Evolutionary conservation across 768 basidiomycete species (phyloP).

Genomic region (Chalciporus sphaerocephalus): DNA sequence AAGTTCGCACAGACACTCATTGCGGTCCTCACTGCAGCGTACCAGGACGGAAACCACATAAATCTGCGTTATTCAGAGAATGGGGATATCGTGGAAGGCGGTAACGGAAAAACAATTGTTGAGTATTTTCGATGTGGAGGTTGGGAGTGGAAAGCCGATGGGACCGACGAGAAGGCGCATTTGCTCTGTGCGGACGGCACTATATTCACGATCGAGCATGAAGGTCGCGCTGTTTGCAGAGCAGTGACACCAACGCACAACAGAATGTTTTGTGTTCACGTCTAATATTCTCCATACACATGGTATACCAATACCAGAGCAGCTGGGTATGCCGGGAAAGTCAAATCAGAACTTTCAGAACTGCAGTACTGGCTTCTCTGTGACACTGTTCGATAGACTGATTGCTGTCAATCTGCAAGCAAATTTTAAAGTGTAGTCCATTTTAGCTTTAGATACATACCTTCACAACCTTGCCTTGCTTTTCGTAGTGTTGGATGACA

Average conservation of each 20-base stretch:
- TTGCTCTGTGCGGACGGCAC: slow-evolving; percentile 78
- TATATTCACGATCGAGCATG: slow-evolving; percentile 55
- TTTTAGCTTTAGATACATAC: slow-evolving; percentile 35
- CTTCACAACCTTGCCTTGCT: slow-evolving; percentile 62
- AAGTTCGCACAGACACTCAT: slow-evolving; percentile 52
- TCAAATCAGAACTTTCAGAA: slow-evolving; percentile 45
- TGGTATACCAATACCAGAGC: neutral
- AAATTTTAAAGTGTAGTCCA: neutral
- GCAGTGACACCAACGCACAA: slow-evolving; percentile 33
- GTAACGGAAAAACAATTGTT: slow-evolving; percentile 52
- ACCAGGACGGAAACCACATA: slow-evolving; percentile 71
- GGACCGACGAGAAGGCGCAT: slow-evolving; percentile 57
- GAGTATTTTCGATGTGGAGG: slow-evolving; percentile 77
- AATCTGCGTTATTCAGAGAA: slow-evolving; percentile 49
- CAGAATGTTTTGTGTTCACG: slow-evolving; percentile 46
- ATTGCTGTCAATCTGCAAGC: slow-evolving; percentile 60
- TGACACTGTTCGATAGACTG: slow-evolving; percentile 71
- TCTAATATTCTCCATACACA: slow-evolving; percentile 40
- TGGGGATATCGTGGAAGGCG: slow-evolving; percentile 40
- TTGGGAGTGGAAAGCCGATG: slow-evolving; percentile 84
- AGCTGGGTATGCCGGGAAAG: slow-evolving; percentile 5
- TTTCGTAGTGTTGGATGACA: slow-evolving; percentile 79
- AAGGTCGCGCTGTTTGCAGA: slow-evolving; percentile 54
- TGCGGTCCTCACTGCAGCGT: slow-evolving; percentile 62
- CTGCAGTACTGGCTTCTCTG: slow-evolving; percentile 48